phyloP scores from a whole-genome alignment of 495 filamentous ascomycete species.

The Penicillium samsonianum region DNA sequence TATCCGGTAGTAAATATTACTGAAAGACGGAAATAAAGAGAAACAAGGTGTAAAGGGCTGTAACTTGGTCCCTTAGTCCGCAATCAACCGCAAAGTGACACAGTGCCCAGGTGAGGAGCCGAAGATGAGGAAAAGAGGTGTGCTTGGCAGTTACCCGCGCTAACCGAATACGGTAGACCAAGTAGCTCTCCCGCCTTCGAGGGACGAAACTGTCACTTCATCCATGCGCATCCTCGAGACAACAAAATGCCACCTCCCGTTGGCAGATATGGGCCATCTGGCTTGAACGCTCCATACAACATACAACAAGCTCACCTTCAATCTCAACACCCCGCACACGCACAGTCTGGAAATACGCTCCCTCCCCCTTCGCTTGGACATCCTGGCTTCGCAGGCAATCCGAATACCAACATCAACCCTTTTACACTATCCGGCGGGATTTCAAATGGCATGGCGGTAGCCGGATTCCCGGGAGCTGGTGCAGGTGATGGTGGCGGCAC shows the following conservation, averaged over 20 bases:
- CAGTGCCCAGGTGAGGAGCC: slow-evolving; percentile 21
- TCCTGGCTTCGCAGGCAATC: slow-evolving; percentile 60
- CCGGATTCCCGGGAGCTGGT: slow-evolving; percentile 57
- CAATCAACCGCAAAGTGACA: slow-evolving; percentile 18
- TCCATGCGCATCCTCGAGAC: slow-evolving; percentile 17
- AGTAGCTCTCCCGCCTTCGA: slow-evolving; percentile 29
- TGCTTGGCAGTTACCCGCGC: slow-evolving; percentile 31
- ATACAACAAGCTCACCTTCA: slow-evolving; percentile 54
- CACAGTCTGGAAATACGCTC: slow-evolving; percentile 55
- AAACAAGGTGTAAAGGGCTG: slow-evolving; percentile 18
- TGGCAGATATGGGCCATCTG: slow-evolving; percentile 55
- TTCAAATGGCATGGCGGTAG: slow-evolving; percentile 54
- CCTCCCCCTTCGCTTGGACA: slow-evolving; percentile 62
- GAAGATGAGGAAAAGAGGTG: slow-evolving; percentile 28
- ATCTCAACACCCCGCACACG: slow-evolving; percentile 52
- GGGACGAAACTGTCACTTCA: slow-evolving; percentile 26
- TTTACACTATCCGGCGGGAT: slow-evolving; percentile 59
- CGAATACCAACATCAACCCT: slow-evolving; percentile 66
- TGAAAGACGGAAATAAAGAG: slow-evolving; percentile 12
- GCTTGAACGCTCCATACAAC: slow-evolving; percentile 52
- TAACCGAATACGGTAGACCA: slow-evolving; percentile 36
- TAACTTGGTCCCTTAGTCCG: slow-evolving; percentile 13
- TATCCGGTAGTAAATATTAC: slow-evolving; percentile 12
- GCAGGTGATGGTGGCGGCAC: slow-evolving; percentile 69
- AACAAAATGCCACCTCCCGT: slow-evolving; percentile 43